phyloP scores from a whole-genome alignment of 345 rosid species.

The Salix caprea region DNA sequence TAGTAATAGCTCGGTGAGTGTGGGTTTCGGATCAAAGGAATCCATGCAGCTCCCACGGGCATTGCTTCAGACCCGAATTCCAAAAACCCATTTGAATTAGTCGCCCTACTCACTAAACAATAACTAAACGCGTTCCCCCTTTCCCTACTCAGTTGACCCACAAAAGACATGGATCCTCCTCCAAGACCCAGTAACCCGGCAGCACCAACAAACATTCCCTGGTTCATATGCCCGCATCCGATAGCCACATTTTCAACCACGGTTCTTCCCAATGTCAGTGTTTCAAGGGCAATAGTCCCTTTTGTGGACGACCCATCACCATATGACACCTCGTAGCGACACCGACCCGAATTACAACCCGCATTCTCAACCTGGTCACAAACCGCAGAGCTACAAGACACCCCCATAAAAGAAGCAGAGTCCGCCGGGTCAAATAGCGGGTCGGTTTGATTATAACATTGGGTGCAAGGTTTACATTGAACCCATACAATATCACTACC shows the following conservation, averaged over 20 bases:
- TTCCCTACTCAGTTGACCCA: slow-evolving; percentile 82
- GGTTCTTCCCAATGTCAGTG: slow-evolving; percentile 62
- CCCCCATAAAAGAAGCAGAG: slow-evolving; percentile 70
- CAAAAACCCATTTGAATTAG: slow-evolving; percentile 59
- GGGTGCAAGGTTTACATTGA: slow-evolving; percentile 88
- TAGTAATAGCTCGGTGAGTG: slow-evolving; percentile 75
- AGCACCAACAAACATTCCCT: slow-evolving; percentile 91
- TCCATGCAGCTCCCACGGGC: slow-evolving; percentile 94
- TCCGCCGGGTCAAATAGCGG: slow-evolving; percentile 84
- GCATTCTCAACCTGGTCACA: slow-evolving; percentile 72
- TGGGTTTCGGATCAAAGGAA: slow-evolving; percentile 73
- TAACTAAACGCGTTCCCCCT: slow-evolving; percentile 89
- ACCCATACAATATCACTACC: slow-evolving; percentile 99
- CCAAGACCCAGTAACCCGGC: slow-evolving; percentile 93
- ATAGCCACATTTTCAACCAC: slow-evolving; percentile 70
- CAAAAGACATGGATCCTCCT: slow-evolving; percentile 83
- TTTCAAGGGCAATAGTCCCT: slow-evolving; percentile 80
- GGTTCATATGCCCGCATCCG: slow-evolving; percentile 87
- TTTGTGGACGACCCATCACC: slow-evolving; percentile 96
- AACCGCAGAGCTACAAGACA: slow-evolving; percentile 68
- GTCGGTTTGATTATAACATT: slow-evolving; percentile 85
- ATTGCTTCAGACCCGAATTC: slow-evolving; percentile 72
- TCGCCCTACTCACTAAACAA: slow-evolving; percentile 76
- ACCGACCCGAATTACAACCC: slow-evolving; percentile 70
- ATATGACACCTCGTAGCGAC: slow-evolving; percentile 83